These are phyloP conservation scores for Parathielavia hyrcaniae DNA, from an alignment of 495 filamentous ascomycete species.

Conservation along the genomic window DNA sequence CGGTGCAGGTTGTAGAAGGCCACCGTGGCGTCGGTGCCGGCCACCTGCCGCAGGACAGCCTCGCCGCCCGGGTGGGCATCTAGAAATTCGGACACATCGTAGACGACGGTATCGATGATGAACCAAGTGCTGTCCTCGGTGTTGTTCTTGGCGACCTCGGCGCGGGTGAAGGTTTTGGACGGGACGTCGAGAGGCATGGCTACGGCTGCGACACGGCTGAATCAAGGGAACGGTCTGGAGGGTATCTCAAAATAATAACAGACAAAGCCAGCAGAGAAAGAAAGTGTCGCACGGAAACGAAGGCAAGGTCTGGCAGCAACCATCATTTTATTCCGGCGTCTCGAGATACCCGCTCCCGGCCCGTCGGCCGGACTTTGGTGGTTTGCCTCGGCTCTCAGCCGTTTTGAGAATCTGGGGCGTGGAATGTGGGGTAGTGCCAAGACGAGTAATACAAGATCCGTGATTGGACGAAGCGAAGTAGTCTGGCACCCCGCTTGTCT, in stretches of 20 bases:
- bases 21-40: slow-evolving; percentile 75
- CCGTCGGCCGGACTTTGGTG: slow-evolving; percentile 4
- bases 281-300: not conserved
- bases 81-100: slow-evolving; percentile 87
- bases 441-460: slow-evolving; percentile 10
- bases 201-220: not conserved
- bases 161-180: slow-evolving; percentile 58
- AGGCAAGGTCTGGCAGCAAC: not conserved
- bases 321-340: slow-evolving; percentile 9
- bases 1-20: slow-evolving; percentile 93
- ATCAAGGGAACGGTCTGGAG: not conserved
- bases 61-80: slow-evolving; percentile 87
- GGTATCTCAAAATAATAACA: slow-evolving; percentile 5
- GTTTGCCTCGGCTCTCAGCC: slow-evolving; percentile 21
- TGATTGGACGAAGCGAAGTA: slow-evolving; percentile 22
- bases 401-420: slow-evolving; percentile 15
- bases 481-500: not conserved
- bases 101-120: slow-evolving; percentile 84
- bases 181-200: slow-evolving; percentile 28
- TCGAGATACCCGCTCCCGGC: slow-evolving; percentile 9
- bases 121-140: slow-evolving; percentile 71
- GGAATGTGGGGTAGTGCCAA: slow-evolving; percentile 20
- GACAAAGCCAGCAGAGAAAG: not conserved
- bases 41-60: slow-evolving; percentile 76
- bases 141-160: slow-evolving; percentile 74